These are phyloP conservation scores for Hortaea werneckii DNA, from an alignment of 2,329 filamentous ascomycete genomes.

Conservation along the genomic window DNA sequence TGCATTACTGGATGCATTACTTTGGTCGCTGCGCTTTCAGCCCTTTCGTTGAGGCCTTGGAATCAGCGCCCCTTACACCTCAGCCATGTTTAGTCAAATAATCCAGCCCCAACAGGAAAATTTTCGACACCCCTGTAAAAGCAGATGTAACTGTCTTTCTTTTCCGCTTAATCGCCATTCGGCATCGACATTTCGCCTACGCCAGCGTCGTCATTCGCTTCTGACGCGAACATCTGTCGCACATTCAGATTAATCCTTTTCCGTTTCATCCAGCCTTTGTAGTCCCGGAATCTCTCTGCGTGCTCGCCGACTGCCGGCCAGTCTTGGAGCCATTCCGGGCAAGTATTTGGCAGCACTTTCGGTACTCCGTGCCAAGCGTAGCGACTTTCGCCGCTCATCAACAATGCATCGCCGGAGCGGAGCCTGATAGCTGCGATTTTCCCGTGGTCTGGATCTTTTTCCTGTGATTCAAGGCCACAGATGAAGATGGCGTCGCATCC, in stretches of 20 bases:
- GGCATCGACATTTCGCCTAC: no score
- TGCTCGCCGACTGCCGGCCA: slow-evolving; percentile 53
- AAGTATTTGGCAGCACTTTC: slow-evolving; percentile 69
- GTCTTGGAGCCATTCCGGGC: slow-evolving; percentile 59
- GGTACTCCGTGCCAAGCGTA: slow-evolving; percentile 96
- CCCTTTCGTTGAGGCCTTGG: no score
- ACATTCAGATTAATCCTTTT: slow-evolving; percentile 92
- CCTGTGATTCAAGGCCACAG: slow-evolving; percentile 53
- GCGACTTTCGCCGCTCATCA: slow-evolving; percentile 72
- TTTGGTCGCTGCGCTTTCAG: no score
- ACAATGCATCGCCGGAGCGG: slow-evolving; percentile 76
- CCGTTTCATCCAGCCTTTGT: slow-evolving; percentile 77
- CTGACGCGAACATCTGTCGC: slow-evolving; percentile 58
- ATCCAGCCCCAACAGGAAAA: no score
- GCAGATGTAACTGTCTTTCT: no score
- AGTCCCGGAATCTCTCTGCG: slow-evolving; percentile 45
- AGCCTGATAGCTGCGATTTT: slow-evolving; percentile 51
- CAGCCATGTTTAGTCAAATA: no score
- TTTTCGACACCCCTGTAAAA: no score
- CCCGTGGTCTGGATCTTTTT: background rate
- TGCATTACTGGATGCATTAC: no score
- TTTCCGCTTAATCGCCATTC: no score
- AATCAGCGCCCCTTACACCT: no score
- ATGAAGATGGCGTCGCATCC: slow-evolving; percentile 88
- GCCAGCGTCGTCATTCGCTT: no score